Base-by-base conservation (phyloP, 495 filamentous ascomycete genomes). In the Xylaria nigripes region DNA sequence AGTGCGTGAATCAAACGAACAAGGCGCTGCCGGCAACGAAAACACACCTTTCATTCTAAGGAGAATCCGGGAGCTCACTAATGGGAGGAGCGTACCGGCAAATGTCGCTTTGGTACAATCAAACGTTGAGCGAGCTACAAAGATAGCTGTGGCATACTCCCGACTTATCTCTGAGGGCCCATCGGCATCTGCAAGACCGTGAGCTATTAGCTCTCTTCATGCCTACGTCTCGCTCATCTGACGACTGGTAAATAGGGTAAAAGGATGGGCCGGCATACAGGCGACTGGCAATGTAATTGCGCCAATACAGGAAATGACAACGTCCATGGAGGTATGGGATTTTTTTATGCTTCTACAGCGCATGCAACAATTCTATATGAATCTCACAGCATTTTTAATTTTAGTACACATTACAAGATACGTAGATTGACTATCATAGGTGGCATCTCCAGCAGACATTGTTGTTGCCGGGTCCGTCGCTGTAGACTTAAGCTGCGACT, bases 391-490 rank as follows among this genome's bases (percentile, higher is more conserved):
- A 10, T 16, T 24, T 27, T 43, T 48, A 32, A 16, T 18, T 23
- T 9, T 41, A 41, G 24, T 15, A 32, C 19, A 15, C 16, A 15
- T 16, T 7, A 9, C 44, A 45, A 27, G 36, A 45, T 50, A 13
- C 21, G 29, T 52, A 34, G n/a, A 58, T 61, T 67, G 40, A 65
- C 56, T 21, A 45, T 53, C 13, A 47, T 51, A 64, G 61, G 45
- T 45, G 13, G 47, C 38, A 27, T 50, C 68, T 22, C 38, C 60
- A 45, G 72, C 72, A 29, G 84, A 90, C 55, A 73, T 96, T n/a
- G 64, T 96, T 21, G 89, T 96, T 32, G 89, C 90, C 36, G 93
- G 93, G 34, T 89, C 89, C 9, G 76, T 98, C 12, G 92, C 91
- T 15, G 77, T 96, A 34, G 93, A 98, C 67, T 68, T 92, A 18